Percentiles rank a stretch among this genome's conserved stretches.
These are phyloP conservation scores for Penicillium soppii DNA, from an alignment of 495 filamentous ascomycete genomes.

Conservation along the genomic window DNA sequence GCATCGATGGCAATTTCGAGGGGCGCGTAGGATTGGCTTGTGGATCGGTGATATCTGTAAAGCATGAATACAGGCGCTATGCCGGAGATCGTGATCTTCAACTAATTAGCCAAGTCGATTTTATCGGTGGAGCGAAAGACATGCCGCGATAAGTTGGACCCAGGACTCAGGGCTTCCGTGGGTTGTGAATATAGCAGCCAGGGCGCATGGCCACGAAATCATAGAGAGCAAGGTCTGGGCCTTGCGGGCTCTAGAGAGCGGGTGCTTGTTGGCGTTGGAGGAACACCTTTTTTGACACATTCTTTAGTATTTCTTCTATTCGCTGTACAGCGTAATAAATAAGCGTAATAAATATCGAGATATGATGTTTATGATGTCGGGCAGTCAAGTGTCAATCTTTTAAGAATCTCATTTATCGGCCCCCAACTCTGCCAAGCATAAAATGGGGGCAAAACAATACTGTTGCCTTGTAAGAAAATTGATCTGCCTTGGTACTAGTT, in stretches of 20 bases:
- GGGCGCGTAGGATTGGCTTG: not conserved
- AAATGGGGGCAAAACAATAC: too few species aligned
- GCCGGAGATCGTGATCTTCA: constrained; percentile 1
- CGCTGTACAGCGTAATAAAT: too few species aligned
- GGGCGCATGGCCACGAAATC: constrained; percentile 2
- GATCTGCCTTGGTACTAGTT: too few species aligned
- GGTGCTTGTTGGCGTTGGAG: not conserved
- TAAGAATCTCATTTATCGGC: too few species aligned
- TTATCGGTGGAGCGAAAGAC: not conserved
- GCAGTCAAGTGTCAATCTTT: too few species aligned
- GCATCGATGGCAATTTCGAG: constrained; percentile 2
- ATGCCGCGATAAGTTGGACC: constrained; percentile 1
- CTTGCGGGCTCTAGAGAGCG: constrained; percentile 3
- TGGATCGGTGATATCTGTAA: not conserved
- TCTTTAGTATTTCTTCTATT: too few species aligned
- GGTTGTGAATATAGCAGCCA: constrained; percentile 5
- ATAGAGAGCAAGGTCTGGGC: constrained; percentile 1
- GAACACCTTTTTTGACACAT: not conserved
- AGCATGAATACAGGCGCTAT: not conserved
- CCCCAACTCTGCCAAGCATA: too few species aligned
- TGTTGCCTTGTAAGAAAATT: too few species aligned
- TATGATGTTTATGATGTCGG: too few species aligned
- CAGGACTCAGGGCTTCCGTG: not conserved
- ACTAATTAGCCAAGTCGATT: not conserved
- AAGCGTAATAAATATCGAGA: too few species aligned